Evolutionary conservation across 2,329 filamentous ascomycete species (phyloP).

Genomic region (Botrytis fragariae): DNA sequence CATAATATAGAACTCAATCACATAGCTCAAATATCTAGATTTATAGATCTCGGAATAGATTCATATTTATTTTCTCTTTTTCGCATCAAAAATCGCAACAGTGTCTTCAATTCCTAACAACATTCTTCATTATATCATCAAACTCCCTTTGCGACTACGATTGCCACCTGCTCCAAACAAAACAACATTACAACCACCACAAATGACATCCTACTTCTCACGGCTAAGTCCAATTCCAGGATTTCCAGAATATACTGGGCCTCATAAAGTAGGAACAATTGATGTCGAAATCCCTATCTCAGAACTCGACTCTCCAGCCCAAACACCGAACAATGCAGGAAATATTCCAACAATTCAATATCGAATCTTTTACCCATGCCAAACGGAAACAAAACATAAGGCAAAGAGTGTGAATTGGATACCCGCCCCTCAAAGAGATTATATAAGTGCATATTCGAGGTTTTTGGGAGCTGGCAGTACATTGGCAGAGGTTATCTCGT

Average conservation of each 20-base stretch:
- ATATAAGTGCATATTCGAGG: conserved; percentile 71
- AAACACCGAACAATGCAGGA: conserved; percentile 47
- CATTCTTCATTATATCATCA: not conserved
- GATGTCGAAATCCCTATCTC: conserved; percentile 76
- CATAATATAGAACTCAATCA: not conserved
- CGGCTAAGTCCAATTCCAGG: conserved; percentile 65
- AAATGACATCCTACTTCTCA: conserved; percentile 41
- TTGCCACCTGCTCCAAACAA: not conserved
- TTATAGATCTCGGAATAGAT: not conserved
- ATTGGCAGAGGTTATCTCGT: conserved; percentile 60
- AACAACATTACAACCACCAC: not conserved
- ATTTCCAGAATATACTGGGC: conserved; percentile 74
- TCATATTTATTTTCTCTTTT: not conserved
- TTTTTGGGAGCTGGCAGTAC: conserved; percentile 67
- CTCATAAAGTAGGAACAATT: conserved; percentile 74
- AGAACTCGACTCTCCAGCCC: conserved; percentile 54
- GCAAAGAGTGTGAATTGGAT: conserved; percentile 68
- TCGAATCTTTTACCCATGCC: conserved; percentile 77
- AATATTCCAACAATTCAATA: conserved; percentile 72
- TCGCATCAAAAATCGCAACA: not conserved
- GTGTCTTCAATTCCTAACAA: conserved; percentile 4
- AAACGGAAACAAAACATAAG: conserved; percentile 39
- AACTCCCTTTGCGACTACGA: not conserved
- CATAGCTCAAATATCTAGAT: not conserved
- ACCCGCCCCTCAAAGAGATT: conserved; percentile 70